Conservation (phyloP, 495 filamentous ascomycete species). For the Chaetomium tenue region DNA sequence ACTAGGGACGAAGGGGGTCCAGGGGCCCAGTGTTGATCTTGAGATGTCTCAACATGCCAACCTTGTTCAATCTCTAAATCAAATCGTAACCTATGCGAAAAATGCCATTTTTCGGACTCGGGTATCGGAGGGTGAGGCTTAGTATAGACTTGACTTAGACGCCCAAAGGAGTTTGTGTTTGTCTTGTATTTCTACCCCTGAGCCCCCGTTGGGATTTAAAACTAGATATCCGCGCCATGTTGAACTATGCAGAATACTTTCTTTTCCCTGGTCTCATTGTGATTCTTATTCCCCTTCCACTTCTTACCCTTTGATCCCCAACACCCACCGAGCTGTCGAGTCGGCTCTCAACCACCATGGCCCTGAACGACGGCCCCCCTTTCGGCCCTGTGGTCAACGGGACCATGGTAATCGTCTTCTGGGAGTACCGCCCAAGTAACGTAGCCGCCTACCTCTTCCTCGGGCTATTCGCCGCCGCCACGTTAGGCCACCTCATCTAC, state of each 20-base stretch:
- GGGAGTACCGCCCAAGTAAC: constrained; percentile 11
- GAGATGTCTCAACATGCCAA: background rate
- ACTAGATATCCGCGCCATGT: background rate
- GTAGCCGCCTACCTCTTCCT: constrained; percentile 13
- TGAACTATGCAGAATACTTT: background rate
- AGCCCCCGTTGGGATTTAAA: background rate
- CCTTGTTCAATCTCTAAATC: background rate
- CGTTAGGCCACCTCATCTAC: constrained; percentile 10
- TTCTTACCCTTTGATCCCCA: too few relatives aligned
- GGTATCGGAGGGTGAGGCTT: background rate
- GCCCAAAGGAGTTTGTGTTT: background rate
- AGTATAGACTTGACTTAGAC: background rate
- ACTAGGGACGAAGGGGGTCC: background rate
- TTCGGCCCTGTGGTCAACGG: constrained; percentile 15
- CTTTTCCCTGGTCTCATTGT: background rate
- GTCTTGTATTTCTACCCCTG: background rate
- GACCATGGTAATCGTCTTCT: constrained; percentile 14
- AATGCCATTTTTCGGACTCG: constrained; percentile 3
- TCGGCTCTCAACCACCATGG: background rate
- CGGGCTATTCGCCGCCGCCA: background rate
- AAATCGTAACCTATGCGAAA: constrained; percentile 2
- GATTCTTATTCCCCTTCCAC: background rate
- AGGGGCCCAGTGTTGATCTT: background rate
- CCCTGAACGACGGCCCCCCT: constrained; percentile 1
- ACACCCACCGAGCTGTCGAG: background rate